Evolutionary conservation across 352 stramenopile genomes (phyloP).

Genomic region (Globisporangium ultimum): DNA sequence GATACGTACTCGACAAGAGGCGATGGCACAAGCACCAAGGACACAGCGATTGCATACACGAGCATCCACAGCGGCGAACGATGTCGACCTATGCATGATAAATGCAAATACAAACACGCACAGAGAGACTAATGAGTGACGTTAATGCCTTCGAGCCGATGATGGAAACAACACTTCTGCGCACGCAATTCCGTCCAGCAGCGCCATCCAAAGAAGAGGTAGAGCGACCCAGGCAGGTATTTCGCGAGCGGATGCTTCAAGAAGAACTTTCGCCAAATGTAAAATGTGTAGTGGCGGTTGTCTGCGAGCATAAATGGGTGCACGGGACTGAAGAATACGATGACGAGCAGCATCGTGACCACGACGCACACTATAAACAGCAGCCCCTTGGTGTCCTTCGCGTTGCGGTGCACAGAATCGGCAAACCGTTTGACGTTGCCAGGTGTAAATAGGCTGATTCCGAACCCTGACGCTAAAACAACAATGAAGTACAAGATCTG

Average conservation of each 20-base stretch:
- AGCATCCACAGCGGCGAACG: conserved; percentile 73
- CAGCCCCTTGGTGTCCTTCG: conserved; percentile 26
- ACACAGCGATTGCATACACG: conserved; percentile 66
- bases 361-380: conserved; percentile 25
- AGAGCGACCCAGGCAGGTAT: conserved; percentile 54
- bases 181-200: conserved; percentile 67
- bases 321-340: conserved; percentile 67
- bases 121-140: not conserved
- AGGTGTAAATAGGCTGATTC: conserved; percentile 36
- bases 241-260: conserved; percentile 67
- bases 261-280: conserved; percentile 89
- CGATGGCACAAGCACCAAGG: conserved; percentile 82
- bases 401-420: conserved; percentile 28
- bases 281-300: conserved; percentile 93
- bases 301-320: conserved; percentile 91
- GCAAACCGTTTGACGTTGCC: conserved; percentile 32
- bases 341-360: conserved; percentile 27
- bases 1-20: conserved; percentile 83
- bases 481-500: conserved; percentile 80
- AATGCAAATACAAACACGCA: not conserved
- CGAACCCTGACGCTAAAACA: conserved; percentile 59
- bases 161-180: not conserved
- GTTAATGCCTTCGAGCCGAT: too few species aligned
- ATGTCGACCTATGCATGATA: conserved; percentile 29
- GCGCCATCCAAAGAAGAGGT: conserved; percentile 62